These are phyloP conservation scores for Coniochaeta sp. DNA, from an alignment of 2,329 filamentous ascomycete genomes.

Conservation along the genomic window DNA sequence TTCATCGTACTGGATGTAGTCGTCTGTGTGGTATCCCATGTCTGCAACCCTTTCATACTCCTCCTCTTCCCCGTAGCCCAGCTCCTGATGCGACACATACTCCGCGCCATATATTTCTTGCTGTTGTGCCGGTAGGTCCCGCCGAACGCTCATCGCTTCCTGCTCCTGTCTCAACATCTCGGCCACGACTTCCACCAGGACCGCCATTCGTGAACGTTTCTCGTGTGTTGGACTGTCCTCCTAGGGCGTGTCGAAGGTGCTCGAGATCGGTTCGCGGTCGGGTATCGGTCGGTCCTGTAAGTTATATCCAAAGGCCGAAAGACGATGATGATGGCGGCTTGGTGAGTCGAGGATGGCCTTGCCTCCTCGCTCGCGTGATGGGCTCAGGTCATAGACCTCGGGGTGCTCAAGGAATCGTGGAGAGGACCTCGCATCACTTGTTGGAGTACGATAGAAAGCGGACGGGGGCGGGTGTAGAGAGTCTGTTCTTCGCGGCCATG, in stretches of 20 bases:
- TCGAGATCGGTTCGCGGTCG: constrained; percentile 9
- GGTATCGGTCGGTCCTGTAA: constrained; percentile 14
- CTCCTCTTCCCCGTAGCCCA: constrained; percentile 5
- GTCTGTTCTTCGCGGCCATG: constrained; percentile 6
- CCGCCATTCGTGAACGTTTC: not conserved
- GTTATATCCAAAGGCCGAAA: constrained; percentile 42
- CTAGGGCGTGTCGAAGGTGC: constrained; percentile 1
- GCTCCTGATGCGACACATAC: not conserved
- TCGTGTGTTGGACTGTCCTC: not conserved
- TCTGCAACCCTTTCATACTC: constrained; percentile 12
- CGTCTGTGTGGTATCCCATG: not conserved
- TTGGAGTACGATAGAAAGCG: constrained; percentile 21
- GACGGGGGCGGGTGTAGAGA: constrained; percentile 15
- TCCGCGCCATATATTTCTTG: not conserved
- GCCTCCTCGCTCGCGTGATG: constrained; percentile 23
- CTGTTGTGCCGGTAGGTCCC: not conserved
- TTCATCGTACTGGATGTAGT: not conserved
- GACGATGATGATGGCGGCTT: constrained; percentile 38
- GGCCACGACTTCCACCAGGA: constrained; percentile 4
- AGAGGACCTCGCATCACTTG: constrained; percentile 29
- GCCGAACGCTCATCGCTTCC: constrained; percentile 2
- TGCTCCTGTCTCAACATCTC: constrained; percentile 4
- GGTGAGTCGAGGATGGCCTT: constrained; percentile 15
- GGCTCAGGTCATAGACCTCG: constrained; percentile 23
- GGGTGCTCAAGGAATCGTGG: constrained; percentile 35